Base-by-base conservation (phyloP, 441 rosid genomes). In the Geranium incanum region DNA sequence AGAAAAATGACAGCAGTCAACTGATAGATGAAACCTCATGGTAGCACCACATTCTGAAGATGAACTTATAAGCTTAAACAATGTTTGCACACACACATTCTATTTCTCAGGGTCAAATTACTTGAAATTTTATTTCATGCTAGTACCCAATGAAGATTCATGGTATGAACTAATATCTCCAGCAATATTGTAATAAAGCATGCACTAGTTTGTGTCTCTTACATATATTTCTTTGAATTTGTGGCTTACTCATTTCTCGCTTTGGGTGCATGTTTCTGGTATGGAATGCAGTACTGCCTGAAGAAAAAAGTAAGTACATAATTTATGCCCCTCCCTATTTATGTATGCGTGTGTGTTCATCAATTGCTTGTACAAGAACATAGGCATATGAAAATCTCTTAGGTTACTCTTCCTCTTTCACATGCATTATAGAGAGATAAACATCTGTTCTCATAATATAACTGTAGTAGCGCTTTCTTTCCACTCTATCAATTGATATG, bases 301-400 rank as follows among this genome's bases (percentile, higher is more conserved):
- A 89, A 84, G 99, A 95, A 74, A 82, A 79, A 84, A 90, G 99
- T 95, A 89, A 89, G 99, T 78, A 76, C 66, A 41, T 67, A 75
- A 70, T 75, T 69, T 68, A 57, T 60, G 8, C 18, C 50, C 74
- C 43, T 55, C 69, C 33, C 33, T 28, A 28, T 28, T 28, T 38
- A 38, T 38, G 41, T 55, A 0, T 19, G 41, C 2, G 28, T 55
- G 37, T 66, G 60, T 48, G 70, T 77, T 37, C 60, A 37, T 36
- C 23, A 6, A 9, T 59, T 59, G 48, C 75, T 71, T 69, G 68
- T 43, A 39, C 33, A 55, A n/a, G n/a, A 5, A 68, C 16, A 11
- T 64, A 67, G 72, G 21, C 21, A 19, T 36, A 28, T 65, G 55
- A 6, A 15, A 52, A 43, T 52, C 67, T 68, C 65, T 7, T 39